These are phyloP conservation scores for Penicillium mononematosum DNA, from an alignment of 495 filamentous ascomycete genomes.

Conservation along the genomic window DNA sequence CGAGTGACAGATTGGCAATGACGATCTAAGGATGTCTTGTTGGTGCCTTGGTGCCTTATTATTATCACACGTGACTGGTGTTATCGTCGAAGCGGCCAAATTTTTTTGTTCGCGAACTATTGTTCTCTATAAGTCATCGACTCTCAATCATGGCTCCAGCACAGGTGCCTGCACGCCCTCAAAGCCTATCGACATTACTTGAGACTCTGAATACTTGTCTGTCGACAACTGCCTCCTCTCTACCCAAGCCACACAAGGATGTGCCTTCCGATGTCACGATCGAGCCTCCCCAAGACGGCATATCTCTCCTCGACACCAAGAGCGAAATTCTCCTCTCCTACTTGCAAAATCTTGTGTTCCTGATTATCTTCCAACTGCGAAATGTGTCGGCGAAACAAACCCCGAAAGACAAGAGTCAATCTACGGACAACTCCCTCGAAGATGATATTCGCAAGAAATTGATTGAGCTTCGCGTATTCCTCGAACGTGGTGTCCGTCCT, in stretches of 20 bases:
- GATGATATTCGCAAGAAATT: constrained; percentile 76
- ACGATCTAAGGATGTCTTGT: constrained; percentile 4
- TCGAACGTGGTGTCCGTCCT: constrained; percentile 87
- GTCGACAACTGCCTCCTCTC: constrained; percentile 55
- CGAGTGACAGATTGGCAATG: constrained; percentile 14
- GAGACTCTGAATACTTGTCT: constrained; percentile 64
- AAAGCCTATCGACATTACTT: constrained; percentile 54
- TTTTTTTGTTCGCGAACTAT: constrained; percentile 25
- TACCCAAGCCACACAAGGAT: constrained; percentile 51
- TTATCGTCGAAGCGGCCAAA: constrained; percentile 32
- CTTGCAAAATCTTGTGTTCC: constrained; percentile 87
- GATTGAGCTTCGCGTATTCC: constrained; percentile 77
- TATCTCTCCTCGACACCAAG: constrained; percentile 91
- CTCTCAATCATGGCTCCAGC: constrained; percentile 31
- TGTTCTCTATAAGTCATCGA: constrained; percentile 7
- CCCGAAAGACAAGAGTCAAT: constrained; percentile 29
- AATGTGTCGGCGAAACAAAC: constrained; percentile 27
- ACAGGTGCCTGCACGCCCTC: constrained; percentile 25
- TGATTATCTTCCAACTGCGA: constrained; percentile 81
- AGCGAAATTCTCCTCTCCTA: constrained; percentile 95
- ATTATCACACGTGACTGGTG: constrained; percentile 33
- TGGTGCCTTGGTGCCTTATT: constrained; percentile 5
- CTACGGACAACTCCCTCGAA: constrained; percentile 34
- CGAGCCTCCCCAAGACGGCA: constrained; percentile 73
- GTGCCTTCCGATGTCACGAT: constrained; percentile 44